These are phyloP conservation scores for Rubia occidens DNA, from an alignment of 305 asterid species.

Conservation along the genomic window DNA sequence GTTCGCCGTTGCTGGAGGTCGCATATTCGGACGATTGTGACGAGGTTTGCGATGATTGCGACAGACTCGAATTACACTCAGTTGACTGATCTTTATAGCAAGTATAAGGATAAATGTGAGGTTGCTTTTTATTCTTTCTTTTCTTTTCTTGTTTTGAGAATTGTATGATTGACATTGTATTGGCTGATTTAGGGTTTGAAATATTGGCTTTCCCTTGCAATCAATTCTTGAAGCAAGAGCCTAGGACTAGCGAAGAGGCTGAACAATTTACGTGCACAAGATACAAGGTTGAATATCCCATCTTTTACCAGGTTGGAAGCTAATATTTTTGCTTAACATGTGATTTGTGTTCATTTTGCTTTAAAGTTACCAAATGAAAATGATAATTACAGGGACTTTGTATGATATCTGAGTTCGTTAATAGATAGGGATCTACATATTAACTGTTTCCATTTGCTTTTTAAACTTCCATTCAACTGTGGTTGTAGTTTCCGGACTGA, in stretches of 20 bases:
- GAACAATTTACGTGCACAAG: conserved; percentile 79
- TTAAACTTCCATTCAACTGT: not conserved
- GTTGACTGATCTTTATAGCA: conserved; percentile 65
- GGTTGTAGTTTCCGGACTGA: not conserved
- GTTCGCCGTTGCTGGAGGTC: too few relatives aligned
- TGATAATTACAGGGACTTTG: not conserved
- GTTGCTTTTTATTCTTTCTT: conserved; percentile 13
- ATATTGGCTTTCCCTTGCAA: conserved; percentile 93
- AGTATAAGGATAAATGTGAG: too few relatives aligned
- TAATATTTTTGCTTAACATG: not conserved
- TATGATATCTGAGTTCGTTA: not conserved
- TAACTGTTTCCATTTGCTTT: not conserved
- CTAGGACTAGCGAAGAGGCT: conserved; percentile 70
- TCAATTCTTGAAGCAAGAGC: conserved; percentile 88
- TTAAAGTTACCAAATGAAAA: too few relatives aligned
- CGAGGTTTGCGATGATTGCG: too few relatives aligned
- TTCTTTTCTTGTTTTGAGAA: not conserved
- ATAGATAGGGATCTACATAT: not conserved
- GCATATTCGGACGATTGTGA: too few relatives aligned
- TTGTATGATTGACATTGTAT: not conserved
- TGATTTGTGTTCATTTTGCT: not conserved
- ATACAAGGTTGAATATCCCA: conserved; percentile 88
- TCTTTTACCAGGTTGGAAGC: conserved; percentile 61
- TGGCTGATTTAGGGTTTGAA: conserved; percentile 55
- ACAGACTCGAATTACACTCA: conserved; percentile 87